Percentiles rank a stretch among this genome's conserved stretches.
Evolutionary conservation across 495 filamentous ascomycete genomes (phyloP).

Genomic region (Tuber aestivum): DNA sequence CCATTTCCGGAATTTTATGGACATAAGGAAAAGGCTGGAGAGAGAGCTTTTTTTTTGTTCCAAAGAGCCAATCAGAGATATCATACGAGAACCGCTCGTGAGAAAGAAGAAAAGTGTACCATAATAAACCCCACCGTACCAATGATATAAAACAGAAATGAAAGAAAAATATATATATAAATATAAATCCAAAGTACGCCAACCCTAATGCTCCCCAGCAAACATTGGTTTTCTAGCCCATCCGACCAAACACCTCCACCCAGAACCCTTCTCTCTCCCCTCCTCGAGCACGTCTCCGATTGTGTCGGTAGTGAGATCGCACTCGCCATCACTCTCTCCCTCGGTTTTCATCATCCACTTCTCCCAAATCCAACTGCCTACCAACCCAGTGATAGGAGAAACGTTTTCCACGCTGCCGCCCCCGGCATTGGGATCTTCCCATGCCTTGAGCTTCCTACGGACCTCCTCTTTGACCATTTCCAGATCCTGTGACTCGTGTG

Average conservation of each 20-base stretch:
- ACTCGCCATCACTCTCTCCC: conserved; percentile 61
- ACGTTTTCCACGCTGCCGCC: conserved; percentile 65
- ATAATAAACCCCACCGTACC: not conserved
- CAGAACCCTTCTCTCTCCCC: conserved; percentile 66
- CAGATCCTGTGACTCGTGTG: conserved; percentile 43
- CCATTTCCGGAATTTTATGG: conserved; percentile 21
- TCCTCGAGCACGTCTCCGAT: conserved; percentile 79
- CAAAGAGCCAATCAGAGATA: not conserved
- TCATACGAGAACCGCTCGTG: not conserved
- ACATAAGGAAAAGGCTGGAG: conserved; percentile 13
- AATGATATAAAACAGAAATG: not conserved
- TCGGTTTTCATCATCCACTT: conserved; percentile 86
- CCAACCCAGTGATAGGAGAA: conserved; percentile 68
- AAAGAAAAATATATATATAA: conserved; percentile 15
- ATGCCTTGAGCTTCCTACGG: conserved; percentile 46
- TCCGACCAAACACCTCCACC: conserved; percentile 80
- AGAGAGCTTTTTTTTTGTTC: not conserved
- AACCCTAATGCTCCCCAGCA: conserved; percentile 35
- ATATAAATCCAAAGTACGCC: conserved; percentile 34
- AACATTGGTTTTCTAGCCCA: conserved; percentile 76
- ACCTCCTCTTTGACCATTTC: conserved; percentile 42
- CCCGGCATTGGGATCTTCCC: conserved; percentile 59
- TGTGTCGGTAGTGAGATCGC: conserved; percentile 61
- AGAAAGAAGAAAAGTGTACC: not conserved
- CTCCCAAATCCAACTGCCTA: conserved; percentile 92